Percentiles rank a stretch among this genome's conserved stretches.
phyloP scores from a whole-genome alignment of 1,284 basidiomycete genomes.

The Pascua guehoae region DNA sequence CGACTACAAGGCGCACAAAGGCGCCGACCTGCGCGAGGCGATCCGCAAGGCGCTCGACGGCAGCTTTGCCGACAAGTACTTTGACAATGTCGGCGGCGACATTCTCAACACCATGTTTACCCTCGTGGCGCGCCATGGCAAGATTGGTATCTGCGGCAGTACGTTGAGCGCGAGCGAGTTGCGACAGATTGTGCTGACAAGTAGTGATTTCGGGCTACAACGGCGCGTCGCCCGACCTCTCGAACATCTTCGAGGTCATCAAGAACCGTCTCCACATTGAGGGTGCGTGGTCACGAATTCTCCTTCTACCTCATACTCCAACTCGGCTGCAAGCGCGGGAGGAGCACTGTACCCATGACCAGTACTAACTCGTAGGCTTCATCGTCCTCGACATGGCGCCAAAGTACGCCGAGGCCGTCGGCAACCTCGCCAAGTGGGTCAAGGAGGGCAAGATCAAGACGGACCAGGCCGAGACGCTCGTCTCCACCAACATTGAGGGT shows the following conservation, averaged over 20 bases:
- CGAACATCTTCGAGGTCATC: conserved; percentile 43
- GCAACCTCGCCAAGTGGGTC: conserved; percentile 28
- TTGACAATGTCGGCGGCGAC: conserved; percentile 50
- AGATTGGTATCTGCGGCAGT: conserved; percentile 50
- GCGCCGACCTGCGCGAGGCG: conserved; percentile 12
- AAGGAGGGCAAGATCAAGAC: conserved; percentile 35
- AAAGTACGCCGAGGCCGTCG: conserved; percentile 17
- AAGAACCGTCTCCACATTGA: conserved; percentile 48
- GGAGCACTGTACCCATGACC: neutral
- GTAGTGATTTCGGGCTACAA: conserved; percentile 26
- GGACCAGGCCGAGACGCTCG: conserved; percentile 37
- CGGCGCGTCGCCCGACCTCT: conserved; percentile 17
- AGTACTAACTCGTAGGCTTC: conserved; percentile 34
- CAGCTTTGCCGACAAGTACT: conserved; percentile 37
- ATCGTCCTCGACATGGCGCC: conserved; percentile 42
- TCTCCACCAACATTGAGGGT: conserved; percentile 38
- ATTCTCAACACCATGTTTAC: conserved; percentile 42
- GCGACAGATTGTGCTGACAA: too few relatives aligned
- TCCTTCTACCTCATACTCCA: too few relatives aligned
- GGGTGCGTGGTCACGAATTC: conserved; percentile 32
- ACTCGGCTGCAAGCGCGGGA: too few relatives aligned
- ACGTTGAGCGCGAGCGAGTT: neutral
- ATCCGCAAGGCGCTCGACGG: conserved; percentile 22
- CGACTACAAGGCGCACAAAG: conserved; percentile 50
- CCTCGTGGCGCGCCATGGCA: conserved; percentile 47